phyloP scores from a whole-genome alignment of 2,329 filamentous ascomycete genomes.

The Pezicula rhizophila region DNA sequence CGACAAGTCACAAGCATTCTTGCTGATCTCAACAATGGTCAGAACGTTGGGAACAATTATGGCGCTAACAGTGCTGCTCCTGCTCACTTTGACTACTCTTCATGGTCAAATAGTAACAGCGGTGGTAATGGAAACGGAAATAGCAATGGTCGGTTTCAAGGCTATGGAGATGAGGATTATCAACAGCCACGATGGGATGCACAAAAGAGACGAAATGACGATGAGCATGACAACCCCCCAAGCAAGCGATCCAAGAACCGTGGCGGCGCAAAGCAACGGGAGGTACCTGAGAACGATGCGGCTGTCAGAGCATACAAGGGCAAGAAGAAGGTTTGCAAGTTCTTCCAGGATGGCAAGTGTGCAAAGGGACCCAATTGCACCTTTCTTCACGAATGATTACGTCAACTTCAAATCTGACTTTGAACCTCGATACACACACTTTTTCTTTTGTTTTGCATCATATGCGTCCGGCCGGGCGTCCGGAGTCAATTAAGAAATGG shows the following conservation, averaged over 20 bases:
- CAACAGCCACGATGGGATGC: conserved; percentile 16
- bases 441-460: no score
- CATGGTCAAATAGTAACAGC: conserved; percentile 6
- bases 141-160: conserved; percentile 10
- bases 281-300: conserved; percentile 8
- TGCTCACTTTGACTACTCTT: conserved; percentile 17
- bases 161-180: conserved; percentile 7
- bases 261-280: conserved; percentile 11
- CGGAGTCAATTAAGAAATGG: no score
- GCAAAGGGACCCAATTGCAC: conserved; percentile 69
- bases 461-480: no score
- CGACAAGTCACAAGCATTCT: conserved; percentile 23
- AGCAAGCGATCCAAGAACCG: conserved; percentile 5
- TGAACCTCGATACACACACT: no score
- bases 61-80: background rate
- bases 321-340: conserved; percentile 64
- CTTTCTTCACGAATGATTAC: conserved; percentile 55
- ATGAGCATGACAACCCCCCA: conserved; percentile 5
- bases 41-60: conserved; percentile 15
- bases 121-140: conserved; percentile 6
- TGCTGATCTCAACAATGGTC: conserved; percentile 9
- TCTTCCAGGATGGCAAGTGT: conserved; percentile 66
- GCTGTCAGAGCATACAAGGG: conserved; percentile 35
- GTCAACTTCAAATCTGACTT: background rate
- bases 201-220: conserved; percentile 12